Base-by-base conservation (phyloP, 257 asterid genomes). In the Catharanthus roseus region DNA sequence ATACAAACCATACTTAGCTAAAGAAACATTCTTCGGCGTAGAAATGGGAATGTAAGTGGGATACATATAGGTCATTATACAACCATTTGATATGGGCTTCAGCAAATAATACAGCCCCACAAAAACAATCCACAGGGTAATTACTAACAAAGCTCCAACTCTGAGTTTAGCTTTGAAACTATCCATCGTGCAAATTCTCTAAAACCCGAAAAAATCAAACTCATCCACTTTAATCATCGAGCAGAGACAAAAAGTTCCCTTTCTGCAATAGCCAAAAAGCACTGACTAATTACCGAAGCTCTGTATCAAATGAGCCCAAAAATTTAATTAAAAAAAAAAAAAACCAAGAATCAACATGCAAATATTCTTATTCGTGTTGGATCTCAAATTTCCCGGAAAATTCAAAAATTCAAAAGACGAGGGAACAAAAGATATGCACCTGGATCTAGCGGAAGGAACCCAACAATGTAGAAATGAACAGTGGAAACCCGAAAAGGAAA, bases 61-160 rank as follows among this genome's bases (percentile, higher is more conserved):
- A 77, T 91, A 95, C 99, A 95, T 95, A 63, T 95, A 95, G n/a
- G 99, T 91, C 97, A 95, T 91, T 71, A 75, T 79, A 77, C 97
- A 95, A n/a, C 97, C 97, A 77, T 88, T 95, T 31, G 91, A 82
- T 69, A 85, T 80, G 12, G 99, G 99, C 68, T 73, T 83, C 80
- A 88, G 70, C 77, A 95, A 81, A 72, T 84, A 76, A 73, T 71
- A 86, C 50, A 89, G 77, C 69, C 89, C 96, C 3, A 83, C 76
- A 57, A 95, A 78, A 72, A 86, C 86, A n/a, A 88, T 77, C 81
- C 86, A 84, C 66, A 83, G 7, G 28, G 87, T 82, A 71, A 87
- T 41, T 21, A 77, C 16, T 77, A 89, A 89, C 42, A 82, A 74
- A 50, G 80, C 70, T 11, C 72, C 87, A 63, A 89, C 84, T 83